Conservation (phyloP, 805 yeast species). For the Citeromyces nyonsensis region DNA sequence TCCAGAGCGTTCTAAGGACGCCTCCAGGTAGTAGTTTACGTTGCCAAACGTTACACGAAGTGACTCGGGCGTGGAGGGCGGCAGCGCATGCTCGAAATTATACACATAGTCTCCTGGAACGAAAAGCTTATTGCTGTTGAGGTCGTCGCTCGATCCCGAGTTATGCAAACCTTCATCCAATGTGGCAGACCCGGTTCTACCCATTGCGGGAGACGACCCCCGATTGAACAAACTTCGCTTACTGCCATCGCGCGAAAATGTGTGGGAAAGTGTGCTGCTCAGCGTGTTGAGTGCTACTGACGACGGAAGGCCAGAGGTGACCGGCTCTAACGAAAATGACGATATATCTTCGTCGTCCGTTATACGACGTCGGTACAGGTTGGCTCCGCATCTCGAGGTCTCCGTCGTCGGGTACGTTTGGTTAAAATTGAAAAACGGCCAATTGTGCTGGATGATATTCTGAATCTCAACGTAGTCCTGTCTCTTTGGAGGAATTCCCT, state of each 20-base stretch:
- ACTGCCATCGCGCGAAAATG: neutral
- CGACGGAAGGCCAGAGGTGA: neutral
- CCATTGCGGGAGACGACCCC: slow-evolving; percentile 9
- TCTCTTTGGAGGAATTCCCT: slow-evolving; percentile 89
- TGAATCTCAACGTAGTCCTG: slow-evolving; percentile 47
- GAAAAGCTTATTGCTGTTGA: slow-evolving; percentile 24
- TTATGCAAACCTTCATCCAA: slow-evolving; percentile 1
- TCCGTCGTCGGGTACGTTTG: slow-evolving; percentile 11
- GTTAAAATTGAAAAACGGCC: slow-evolving; percentile 67
- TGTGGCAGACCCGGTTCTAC: slow-evolving; percentile 1
- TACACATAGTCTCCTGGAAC: slow-evolving; percentile 85
- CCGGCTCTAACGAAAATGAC: slow-evolving; percentile 16
- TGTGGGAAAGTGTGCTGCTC: neutral
- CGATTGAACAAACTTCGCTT: slow-evolving; percentile 5
- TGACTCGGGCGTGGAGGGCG: slow-evolving; percentile 71
- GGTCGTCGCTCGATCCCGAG: slow-evolving; percentile 4
- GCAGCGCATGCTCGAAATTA: slow-evolving; percentile 81
- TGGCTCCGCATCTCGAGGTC: slow-evolving; percentile 28
- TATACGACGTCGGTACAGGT: slow-evolving; percentile 18
- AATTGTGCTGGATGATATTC: slow-evolving; percentile 61
- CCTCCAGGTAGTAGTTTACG: slow-evolving; percentile 57
- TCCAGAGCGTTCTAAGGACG: slow-evolving; percentile 61
- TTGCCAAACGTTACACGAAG: slow-evolving; percentile 68
- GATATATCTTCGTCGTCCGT: slow-evolving; percentile 16
- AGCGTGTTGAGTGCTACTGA: neutral